Evolutionary conservation across 1,284 basidiomycete species (phyloP), one percentile per base, ranked within the genome.

Genomic region (Tylopilus sp.): DNA sequence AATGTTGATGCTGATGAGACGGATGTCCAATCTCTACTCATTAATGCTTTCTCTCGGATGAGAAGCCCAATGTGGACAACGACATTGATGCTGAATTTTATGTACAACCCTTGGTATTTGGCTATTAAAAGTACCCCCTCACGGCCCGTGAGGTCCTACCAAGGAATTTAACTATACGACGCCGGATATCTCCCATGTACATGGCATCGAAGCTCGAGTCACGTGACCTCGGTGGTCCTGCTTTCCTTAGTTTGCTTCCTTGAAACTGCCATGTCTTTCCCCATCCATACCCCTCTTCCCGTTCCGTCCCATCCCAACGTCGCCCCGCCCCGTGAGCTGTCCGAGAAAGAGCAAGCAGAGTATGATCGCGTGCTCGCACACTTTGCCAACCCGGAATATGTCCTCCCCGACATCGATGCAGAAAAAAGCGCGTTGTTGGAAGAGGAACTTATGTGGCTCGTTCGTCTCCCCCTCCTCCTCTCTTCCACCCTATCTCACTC

Each of bases 381-480:
- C 63, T 88, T 89, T 58, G 59, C 74, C 6, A 63, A 66, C 18
- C 58, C 71, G 0, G 72, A 70, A 3, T 88, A 87, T 61, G 62
- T 59, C 11, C 60, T 89, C 34, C 79, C 83, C 9, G 72, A 68
- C 12, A 63, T 71, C 16, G 49, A 57, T 53, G 48, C 46, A 12
- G 73, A 75, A 38, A 73, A 79, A 7, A 76, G 74, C 11, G 64
- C 70, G 41, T 67, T 89, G 41, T 72, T 56, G 39, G 85, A 87
- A 39, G 74, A 74, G 39, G 87, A 90, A 63, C 80, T 81, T 65
- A 87, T 86, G 64, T 90, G 87, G 86, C 71, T 90, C 60, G 78
- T 81, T 52, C 50, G 78, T 70, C 19, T 30, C 44, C 34, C 12
- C 6, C 31, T 15, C 9, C 26, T 36, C 26, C 12, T 52, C 23